Evolutionary conservation across 495 filamentous ascomycete genomes (phyloP), one percentile per base, ranked within the genome.

Genomic region (Penicillium roqueforti): DNA sequence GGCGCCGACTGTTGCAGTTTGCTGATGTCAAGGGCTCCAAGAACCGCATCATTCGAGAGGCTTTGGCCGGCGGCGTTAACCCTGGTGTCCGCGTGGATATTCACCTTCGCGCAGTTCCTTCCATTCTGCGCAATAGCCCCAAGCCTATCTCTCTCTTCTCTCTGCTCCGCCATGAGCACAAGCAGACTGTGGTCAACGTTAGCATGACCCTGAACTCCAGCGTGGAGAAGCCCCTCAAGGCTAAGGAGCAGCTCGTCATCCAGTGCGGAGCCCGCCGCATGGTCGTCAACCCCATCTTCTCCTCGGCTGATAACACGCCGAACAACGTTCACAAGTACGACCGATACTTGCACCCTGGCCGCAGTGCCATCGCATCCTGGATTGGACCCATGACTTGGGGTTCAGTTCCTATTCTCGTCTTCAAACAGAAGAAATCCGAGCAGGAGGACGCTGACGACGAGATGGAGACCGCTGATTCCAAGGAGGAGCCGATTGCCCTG

Each of bases 291-390:
- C 92, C 93, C 19, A 71, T 98, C 20, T 97, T 92, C 77, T 96
- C 90, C 3, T 81, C 87, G 59, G 73, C 77, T 11, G 91, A 89
- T 52, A 89, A 84, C 65, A 92, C 91, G 0, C 87, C 87, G 47
- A 98, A 98, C 72, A 84, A 97, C 63, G 90, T 98, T 11, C 89
- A 97, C 76, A 97, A 97, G 68, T 97, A 87, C 75, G 88, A 92
- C 70, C 89, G 95, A 8, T 97, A 83, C 76, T 78, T 97, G 4
- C 89, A 96, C 64, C 92, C 93, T 0, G 91, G 92, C 4, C 84
- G 88, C 63, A 92, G 89, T 11, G 89, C 88, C n/a, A 83, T 97
- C 39, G 95, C 92, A 6, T 86, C 87, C 8, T 95, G 95, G 70
- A 86, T 92, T 56, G 92, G 85, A 1, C 93, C 95, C 3, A 71